Evolutionary conservation across 495 filamentous ascomycete genomes (phyloP), one percentile per base, ranked within the genome.

Genomic region (Penicillium goetzii): DNA sequence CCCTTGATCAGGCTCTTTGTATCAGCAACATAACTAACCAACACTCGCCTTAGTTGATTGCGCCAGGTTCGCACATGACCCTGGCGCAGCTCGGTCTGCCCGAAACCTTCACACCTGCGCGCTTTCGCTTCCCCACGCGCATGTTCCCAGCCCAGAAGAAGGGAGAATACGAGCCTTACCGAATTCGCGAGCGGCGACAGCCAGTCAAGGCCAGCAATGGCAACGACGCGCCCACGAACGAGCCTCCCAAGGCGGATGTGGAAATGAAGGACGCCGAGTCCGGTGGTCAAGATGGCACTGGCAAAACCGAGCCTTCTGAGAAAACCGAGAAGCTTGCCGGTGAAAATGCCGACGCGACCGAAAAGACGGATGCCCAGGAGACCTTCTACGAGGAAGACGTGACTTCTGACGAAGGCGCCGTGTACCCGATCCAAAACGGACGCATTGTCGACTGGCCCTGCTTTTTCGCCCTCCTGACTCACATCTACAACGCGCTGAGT

Each of bases 21-120:
- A 10, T 41, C 28, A 57, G 33, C n/a, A 30, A 25, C 34, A 11
- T n/a, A 23, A 10, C 45, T 12, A 38, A 28, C 26, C 34, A 54
- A 53, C 33, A 4, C n/a, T 34, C 26, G 3, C 1, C 8, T 4
- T 10, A 61, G 59, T 34, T 99, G 76, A 94, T 99, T 80, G 92
- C 91, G 75, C 95, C 96, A 43, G 95, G 95, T 69, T 97, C 93
- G 71, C 89, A 92, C 75, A 93, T 90, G 60, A 97, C 93, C 63
- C 86, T 97, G 74, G 96, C 94, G 65, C 95, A 97, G 81, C 84
- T 97, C 21, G 95, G 95, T 51, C 88, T 96, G 41, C 89, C 89
- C 58, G 95, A 99, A 78, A 90, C 89, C 3, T 93, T 97, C 71
- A 94, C 92, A 11, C 94, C 92, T 7, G 90, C 95, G 25, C 84